These are phyloP conservation scores for Wickerhamiella azymoides DNA, from an alignment of 805 yeast genomes.

Conservation along the genomic window DNA sequence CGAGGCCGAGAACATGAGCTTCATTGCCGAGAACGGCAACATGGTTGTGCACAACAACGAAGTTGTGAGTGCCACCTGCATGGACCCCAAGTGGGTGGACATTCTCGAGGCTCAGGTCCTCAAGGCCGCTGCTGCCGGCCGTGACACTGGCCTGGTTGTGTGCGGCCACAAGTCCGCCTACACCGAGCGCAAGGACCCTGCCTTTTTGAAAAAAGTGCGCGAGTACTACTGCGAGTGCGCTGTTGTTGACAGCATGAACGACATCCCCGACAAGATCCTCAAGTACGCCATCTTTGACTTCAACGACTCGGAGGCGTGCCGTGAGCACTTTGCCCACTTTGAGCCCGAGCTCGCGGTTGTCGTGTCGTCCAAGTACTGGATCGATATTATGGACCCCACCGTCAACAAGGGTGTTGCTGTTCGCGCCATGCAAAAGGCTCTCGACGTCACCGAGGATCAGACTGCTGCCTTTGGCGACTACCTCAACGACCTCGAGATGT, in stretches of 20 bases:
- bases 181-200: conserved; percentile 3
- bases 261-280: conserved; percentile 6
- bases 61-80: conserved; percentile 1
- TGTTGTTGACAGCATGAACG: conserved; percentile 3
- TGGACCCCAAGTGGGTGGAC: conserved; percentile 5
- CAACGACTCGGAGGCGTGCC: conserved; percentile 1
- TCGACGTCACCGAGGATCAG: conserved; percentile 4
- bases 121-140: conserved; percentile 6
- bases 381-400: conserved; percentile 5
- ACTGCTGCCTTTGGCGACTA: conserved; percentile 7
- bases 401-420: conserved; percentile 7
- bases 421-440: conserved; percentile 6
- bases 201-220: conserved; percentile 4
- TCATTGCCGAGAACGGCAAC: conserved; percentile 6
- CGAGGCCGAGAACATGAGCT: conserved; percentile 7
- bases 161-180: conserved; percentile 8
- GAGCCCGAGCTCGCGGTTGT: conserved; percentile 7
- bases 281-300: conserved; percentile 5
- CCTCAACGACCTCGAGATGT: conserved; percentile 5
- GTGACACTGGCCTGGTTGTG: conserved; percentile 3
- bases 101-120: conserved; percentile 1
- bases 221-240: conserved; percentile 7
- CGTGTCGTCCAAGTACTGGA: conserved; percentile 4
- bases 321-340: conserved; percentile 5
- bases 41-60: conserved; percentile 8